Evolutionary conservation across 768 basidiomycete genomes (phyloP), one percentile per base, ranked within the genome.

Genomic region (Thelephora aurantiotincta): DNA sequence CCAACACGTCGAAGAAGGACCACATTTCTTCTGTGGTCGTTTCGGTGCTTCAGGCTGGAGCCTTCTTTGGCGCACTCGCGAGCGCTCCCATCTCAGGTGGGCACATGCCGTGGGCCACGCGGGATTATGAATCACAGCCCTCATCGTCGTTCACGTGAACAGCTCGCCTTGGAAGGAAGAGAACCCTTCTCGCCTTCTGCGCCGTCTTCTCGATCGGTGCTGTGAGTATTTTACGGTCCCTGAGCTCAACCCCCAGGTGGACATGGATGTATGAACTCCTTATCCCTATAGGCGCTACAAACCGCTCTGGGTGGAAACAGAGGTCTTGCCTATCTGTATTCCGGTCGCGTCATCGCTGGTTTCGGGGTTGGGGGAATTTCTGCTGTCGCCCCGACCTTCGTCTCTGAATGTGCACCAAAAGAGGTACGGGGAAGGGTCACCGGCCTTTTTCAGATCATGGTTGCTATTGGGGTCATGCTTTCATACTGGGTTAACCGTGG

Each of bases 331-430:
- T 74, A 80, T 57, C 86, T 91, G 51, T 90, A 90, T 58, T 73
- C 71, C 11, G 90, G 90, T 22, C 81, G 89, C 48, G 82, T 88
- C 37, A 66, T 90, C 44, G 75, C 81, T 16, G 88, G 89, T 46
- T 38, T 88, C 23, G 89, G 88, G 35, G 80, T 91, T 44, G 89
- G 90, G 54, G 81, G 72, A 5, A 87, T 91, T 54, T 86, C 75
- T 16, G 77, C 80, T n/a, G 81, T 90, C 2, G 79, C 87, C 1
- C 91, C 89, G 5, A 79, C 86, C 0, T 93, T 77, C 57, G 87
- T 91, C 18, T 81, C 84, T 9, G 91, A 93, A 61, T 89, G 87
- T 60, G 73, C 80, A 2, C 91, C 91, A 5, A 92, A 90, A 59
- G 72, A 86, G 18, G 83, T 89, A 5, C 80, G 90, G 51, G 89